These are phyloP conservation scores for Allium sativum DNA, from an alignment of 106 monocot species.

Conservation along the genomic window DNA sequence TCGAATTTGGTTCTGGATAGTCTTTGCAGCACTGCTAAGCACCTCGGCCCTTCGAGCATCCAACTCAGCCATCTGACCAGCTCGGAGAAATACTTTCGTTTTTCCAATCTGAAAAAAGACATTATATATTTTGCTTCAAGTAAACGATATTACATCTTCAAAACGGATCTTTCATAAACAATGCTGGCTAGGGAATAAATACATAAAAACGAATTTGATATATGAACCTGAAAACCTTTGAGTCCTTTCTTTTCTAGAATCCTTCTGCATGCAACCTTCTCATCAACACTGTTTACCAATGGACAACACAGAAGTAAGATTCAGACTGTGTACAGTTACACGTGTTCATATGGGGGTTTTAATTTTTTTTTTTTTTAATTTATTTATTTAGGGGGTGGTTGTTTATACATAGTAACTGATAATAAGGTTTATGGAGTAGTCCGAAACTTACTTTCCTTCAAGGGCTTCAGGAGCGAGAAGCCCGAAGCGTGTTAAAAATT, in stretches of 20 bases:
- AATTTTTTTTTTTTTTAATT: too few species aligned
- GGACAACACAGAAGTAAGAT: neutral
- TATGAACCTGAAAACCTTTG: constrained; percentile 71
- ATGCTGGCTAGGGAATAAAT: too few species aligned
- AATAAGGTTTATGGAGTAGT: too few species aligned
- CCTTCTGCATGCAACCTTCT: constrained; percentile 79
- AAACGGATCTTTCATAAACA: too few species aligned
- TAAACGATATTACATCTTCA: too few species aligned
- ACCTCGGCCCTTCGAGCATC: constrained; percentile 87
- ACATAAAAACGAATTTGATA: too few species aligned
- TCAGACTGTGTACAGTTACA: too few species aligned
- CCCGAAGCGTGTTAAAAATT: constrained; percentile 88
- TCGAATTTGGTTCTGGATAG: constrained; percentile 73
- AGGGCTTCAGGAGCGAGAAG: constrained; percentile 79
- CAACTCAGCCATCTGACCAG: constrained; percentile 99
- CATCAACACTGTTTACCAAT: constrained; percentile 54
- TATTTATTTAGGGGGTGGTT: too few species aligned
- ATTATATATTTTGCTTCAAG: too few species aligned
- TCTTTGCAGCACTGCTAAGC: constrained; percentile 76
- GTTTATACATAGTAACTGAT: too few species aligned
- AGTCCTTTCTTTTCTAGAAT: constrained; percentile 85
- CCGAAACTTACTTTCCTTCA: constrained; percentile 73
- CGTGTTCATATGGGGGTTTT: too few species aligned
- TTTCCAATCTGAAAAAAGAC: constrained; percentile 75
- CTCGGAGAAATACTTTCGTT: constrained; percentile 93